Base-by-base conservation (phyloP, 768 basidiomycete species). In the Trametes coccinea region DNA sequence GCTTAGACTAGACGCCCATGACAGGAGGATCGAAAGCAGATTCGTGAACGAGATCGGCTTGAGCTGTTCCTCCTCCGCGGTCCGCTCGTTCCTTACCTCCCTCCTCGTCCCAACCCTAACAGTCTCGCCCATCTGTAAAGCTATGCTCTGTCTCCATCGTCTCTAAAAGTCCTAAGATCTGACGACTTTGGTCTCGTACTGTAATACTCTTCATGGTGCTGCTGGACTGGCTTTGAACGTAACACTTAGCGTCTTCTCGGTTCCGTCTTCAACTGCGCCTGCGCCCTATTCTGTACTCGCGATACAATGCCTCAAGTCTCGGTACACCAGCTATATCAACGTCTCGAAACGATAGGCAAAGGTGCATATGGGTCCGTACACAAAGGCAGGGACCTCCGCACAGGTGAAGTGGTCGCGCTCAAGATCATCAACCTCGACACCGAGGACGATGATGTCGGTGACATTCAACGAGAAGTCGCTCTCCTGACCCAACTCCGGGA, bases 361-460 rank as follows among this genome's bases (percentile, higher is more conserved):
- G 96, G 95, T 63, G 92, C 94, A 1, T 98, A 95, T 75, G 96
- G 97, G 47, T 93, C 93, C 8, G 96, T 99, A 13, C 93, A 95
- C 79, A 93, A 90, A 72, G 96, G 93, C 13, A 79, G 87, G 56
- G 90, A 98, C 67, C 83, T 91, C 52, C 82, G 88, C 0, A 89
- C 93, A 0, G 92, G 93, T 17, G 90, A 92, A 58, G 82, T 95
- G 57, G 93, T 99, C 37, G 97, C 95, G 16, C 87, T 98, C 78
- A 99, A 99, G 78, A 95, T 98, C 74, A 98, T 99, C 79, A 93
- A 98, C 76, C 88, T 98, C 66, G 97, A 98, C 76, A 95, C 90
- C 29, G 85, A 89, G 57, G 96, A 95, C 73, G 96, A 99, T 74
- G 97, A 99, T 72, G 94, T 97, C 16, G 91, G 80, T 51, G 96